A percentile compares a stretch with the other conserved stretches of the same genome.
Conservation (phyloP, 164 flowering plant genomes). For the Platanus orientalis region DNA sequence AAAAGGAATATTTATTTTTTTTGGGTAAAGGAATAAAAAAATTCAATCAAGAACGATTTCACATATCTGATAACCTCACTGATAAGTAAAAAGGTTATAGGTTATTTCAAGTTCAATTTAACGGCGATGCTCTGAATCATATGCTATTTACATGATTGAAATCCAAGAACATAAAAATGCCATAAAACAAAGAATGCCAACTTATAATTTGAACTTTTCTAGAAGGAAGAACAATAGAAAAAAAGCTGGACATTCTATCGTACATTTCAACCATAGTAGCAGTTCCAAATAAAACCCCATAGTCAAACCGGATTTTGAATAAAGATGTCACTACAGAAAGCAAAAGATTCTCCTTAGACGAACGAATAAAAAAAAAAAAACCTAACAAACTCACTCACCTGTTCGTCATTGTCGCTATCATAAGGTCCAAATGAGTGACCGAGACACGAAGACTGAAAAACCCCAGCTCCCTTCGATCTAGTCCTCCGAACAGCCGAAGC, state of each 20-base stretch:
- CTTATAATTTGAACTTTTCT: too few relatives aligned
- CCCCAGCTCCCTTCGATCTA: slow-evolving; percentile 26
- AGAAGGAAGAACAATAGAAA: too few relatives aligned
- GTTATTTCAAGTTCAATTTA: background rate
- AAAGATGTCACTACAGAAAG: background rate
- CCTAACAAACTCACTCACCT: slow-evolving; percentile 25
- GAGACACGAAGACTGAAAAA: slow-evolving; percentile 52
- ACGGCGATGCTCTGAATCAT: too few relatives aligned
- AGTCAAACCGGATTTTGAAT: background rate
- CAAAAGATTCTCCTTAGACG: too few relatives aligned
- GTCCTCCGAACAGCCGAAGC: slow-evolving; percentile 12
- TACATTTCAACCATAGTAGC: background rate
- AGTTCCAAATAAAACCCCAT: background rate
- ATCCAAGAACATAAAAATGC: background rate
- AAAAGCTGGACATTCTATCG: background rate
- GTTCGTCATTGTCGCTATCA: slow-evolving; percentile 21
- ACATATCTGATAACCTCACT: too few relatives aligned
- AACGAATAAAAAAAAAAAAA: slow-evolving; percentile 1
- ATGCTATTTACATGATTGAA: too few relatives aligned
- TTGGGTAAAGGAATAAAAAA: too few relatives aligned
- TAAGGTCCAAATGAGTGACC: slow-evolving; percentile 41
- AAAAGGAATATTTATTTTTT: too few relatives aligned
- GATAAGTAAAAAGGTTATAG: too few relatives aligned
- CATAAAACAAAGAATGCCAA: background rate
- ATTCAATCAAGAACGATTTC: too few relatives aligned